A percentile compares a stretch with the other conserved stretches of the same genome.
phyloP scores from a whole-genome alignment of 768 basidiomycete genomes.

The Mycena olivaceomarginata region DNA sequence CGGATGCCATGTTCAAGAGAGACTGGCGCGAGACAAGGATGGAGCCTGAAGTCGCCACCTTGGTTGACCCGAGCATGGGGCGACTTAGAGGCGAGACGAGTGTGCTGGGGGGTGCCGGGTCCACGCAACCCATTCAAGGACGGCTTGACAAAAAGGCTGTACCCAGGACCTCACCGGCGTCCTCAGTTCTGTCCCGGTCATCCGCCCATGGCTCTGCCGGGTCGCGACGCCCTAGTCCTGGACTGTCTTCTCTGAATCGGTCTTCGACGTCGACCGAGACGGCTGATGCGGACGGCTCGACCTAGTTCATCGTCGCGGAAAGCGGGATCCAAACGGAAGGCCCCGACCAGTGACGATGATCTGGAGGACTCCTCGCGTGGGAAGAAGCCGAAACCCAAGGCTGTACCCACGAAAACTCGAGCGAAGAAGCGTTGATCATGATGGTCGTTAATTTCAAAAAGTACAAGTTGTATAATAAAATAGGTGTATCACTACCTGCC shows the following conservation, averaged over 20 bases:
- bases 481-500: not conserved
- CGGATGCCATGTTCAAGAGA: conserved; percentile 80
- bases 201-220: conserved; percentile 70
- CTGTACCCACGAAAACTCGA: conserved; percentile 57
- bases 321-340: conserved; percentile 70
- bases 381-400: conserved; percentile 61
- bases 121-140: conserved; percentile 32
- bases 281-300: conserved; percentile 65
- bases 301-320: conserved; percentile 49
- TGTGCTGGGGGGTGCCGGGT: conserved; percentile 43
- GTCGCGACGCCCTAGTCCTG: conserved; percentile 74
- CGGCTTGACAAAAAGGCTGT: conserved; percentile 50
- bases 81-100: conserved; percentile 42
- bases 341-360: conserved; percentile 71
- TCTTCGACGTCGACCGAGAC: conserved; percentile 67
- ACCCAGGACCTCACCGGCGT: conserved; percentile 63
- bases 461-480: conserved; percentile 31
- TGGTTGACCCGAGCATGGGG: conserved; percentile 36
- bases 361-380: conserved; percentile 64
- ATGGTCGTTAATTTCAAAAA: not conserved
- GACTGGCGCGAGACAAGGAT: conserved; percentile 88
- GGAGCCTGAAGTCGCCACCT: conserved; percentile 58
- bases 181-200: conserved; percentile 64
- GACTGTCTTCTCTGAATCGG: conserved; percentile 60
- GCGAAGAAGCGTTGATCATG: conserved; percentile 63